Evolutionary conservation across 2,329 filamentous ascomycete genomes (phyloP), one percentile per base, ranked within the genome.

Genomic region (Fusarium sp.): DNA sequence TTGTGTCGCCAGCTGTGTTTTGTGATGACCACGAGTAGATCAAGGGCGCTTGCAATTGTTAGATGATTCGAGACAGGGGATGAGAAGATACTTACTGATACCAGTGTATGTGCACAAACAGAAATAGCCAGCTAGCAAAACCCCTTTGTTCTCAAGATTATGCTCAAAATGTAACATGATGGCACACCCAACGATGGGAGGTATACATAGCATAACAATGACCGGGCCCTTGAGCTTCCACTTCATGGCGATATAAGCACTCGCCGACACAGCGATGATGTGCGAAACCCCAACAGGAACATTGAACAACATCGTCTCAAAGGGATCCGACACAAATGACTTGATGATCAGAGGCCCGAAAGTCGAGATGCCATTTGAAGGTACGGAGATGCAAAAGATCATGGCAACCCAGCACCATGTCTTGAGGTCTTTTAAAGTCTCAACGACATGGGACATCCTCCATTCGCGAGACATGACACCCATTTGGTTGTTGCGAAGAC

Each of bases 1-100:
- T 93, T 0, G 91, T 93, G 77, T 93, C 90, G 3, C 91, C 91
- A 1, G 88, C 91, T 0, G 91, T 91, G 72, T 92, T 91, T 69
- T 90, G 88, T 5, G 87, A 84, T 4, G 87, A 88, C 89, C 89
- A 91, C 0, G 88, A 87, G 72, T 89, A 91, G 45, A 91, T 88
- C 36, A 91, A 80, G 0, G n/a, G n/a, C n/a, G n/a, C n/a, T n/a
- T n/a, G n/a, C n/a, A n/a, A n/a, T n/a, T n/a, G 26, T 80, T 42
- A 79, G 59, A 78, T 35, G 77, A 76, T 8, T 4, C 4, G 5
- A 18, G 26, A 17, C 7, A 24, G 9, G 18, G 3, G 10, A n/a
- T 14, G 5, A 12, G 22, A 87, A 3, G 7, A 12, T 17, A 70
- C 80, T 73, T 64, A 82, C 81, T 83, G 13, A 83, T 82, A 9